Percentiles rank a stretch among this genome's conserved stretches.
Evolutionary conservation across 139 green algal species (phyloP).

Genomic region (Diplosphaera chodatii): DNA sequence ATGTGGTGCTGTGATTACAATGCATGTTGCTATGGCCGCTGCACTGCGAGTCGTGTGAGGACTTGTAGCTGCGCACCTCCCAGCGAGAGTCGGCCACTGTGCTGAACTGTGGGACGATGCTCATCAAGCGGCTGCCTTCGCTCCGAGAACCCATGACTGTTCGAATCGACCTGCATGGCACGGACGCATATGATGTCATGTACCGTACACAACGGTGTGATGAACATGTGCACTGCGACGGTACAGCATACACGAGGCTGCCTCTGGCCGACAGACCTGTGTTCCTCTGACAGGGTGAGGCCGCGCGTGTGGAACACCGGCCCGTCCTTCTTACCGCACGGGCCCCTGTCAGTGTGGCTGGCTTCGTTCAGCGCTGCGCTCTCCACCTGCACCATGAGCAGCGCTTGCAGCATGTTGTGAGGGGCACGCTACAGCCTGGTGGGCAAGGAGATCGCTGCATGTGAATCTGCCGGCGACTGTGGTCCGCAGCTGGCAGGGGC

Average conservation of each 20-base stretch:
- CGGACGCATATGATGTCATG: too few species aligned
- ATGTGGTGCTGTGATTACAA: too few species aligned
- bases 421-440: too few species aligned
- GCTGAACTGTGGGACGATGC: neutral
- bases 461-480: too few species aligned
- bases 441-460: too few species aligned
- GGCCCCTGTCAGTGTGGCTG: neutral
- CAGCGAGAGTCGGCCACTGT: neutral
- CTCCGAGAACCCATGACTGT: conserved; percentile 11
- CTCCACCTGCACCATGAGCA: conserved; percentile 29
- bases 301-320: conserved; percentile 72
- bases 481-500: neutral
- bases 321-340: conserved; percentile 7
- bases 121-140: neutral
- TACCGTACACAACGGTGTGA: too few species aligned
- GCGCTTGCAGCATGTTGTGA: too few species aligned
- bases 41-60: too few species aligned
- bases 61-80: too few species aligned
- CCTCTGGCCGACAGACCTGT: conserved; percentile 21
- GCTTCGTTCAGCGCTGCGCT: conserved; percentile 54
- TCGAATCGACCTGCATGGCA: conserved; percentile 36
- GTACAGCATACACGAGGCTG: too few species aligned
- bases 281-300: conserved; percentile 67
- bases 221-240: too few species aligned
- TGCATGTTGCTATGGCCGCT: too few species aligned